Evolutionary conservation across 2,329 filamentous ascomycete genomes (phyloP).

Genomic region (Xylaria multiplex): DNA sequence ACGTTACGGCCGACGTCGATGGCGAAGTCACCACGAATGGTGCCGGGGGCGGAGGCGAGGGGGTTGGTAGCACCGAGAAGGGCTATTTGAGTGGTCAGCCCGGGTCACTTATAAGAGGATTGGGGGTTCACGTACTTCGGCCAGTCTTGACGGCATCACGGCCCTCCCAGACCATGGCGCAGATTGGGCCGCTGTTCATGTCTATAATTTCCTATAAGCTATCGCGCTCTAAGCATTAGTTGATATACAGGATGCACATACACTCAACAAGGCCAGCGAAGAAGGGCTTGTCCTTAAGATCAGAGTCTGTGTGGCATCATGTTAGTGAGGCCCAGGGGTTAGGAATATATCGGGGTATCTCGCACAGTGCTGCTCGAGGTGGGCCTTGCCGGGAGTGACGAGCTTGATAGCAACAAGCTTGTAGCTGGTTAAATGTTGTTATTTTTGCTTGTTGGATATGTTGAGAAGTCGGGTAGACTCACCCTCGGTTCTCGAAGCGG

Average conservation of each 20-base stretch:
- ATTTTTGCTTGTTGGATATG: conserved; percentile 35
- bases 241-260: conserved; percentile 59
- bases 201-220: conserved; percentile 62
- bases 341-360: conserved; percentile 37
- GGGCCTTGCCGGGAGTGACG: conserved; percentile 84
- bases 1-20: conserved; percentile 96
- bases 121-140: conserved; percentile 70
- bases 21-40: conserved; percentile 93
- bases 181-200: conserved; percentile 97
- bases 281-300: conserved; percentile 94
- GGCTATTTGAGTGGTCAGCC: conserved; percentile 56
- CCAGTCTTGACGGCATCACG: conserved; percentile 99
- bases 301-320: conserved; percentile 69
- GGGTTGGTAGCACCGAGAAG: conserved; percentile 99
- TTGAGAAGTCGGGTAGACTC: conserved; percentile 51
- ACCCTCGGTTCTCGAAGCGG: conserved; percentile 97
- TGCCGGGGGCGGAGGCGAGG: conserved; percentile 90
- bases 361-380: conserved; percentile 95
- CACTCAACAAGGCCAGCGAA: conserved; percentile 93
- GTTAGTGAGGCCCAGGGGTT: conserved; percentile 29
- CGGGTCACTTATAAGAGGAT: neutral
- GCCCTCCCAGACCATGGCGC: conserved; percentile 99
- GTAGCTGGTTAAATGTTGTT: conserved; percentile 68
- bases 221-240: neutral
- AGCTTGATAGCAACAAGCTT: conserved; percentile 99